A percentile compares a stretch with the other conserved stretches of the same genome.
phyloP scores from a whole-genome alignment of 78 protist genomes.

The Corallochytrium limacisporum region DNA sequence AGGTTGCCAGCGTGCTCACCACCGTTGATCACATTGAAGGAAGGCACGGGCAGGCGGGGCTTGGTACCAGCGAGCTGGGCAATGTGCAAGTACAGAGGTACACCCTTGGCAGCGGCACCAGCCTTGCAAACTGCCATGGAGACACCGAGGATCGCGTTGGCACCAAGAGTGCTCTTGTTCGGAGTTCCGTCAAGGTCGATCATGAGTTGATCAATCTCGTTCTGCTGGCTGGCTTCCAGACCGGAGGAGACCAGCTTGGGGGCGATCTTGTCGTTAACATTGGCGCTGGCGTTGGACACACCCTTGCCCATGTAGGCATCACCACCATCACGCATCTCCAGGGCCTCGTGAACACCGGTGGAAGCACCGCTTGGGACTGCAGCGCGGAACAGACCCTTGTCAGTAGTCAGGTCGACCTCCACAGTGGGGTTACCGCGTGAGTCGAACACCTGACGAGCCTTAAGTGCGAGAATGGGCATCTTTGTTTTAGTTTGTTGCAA shows the following conservation, averaged over 20 bases:
- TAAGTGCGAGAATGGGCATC: slow-evolving; percentile 31
- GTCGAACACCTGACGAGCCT: slow-evolving; percentile 84
- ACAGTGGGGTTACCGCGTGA: slow-evolving; percentile 93
- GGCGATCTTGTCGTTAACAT: slow-evolving; percentile 71
- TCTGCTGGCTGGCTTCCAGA: slow-evolving; percentile 54
- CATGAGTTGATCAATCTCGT: slow-evolving; percentile 76
- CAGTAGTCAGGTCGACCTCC: slow-evolving; percentile 70
- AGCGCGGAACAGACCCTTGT: slow-evolving; percentile 69
- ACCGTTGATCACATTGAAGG: slow-evolving; percentile 99
- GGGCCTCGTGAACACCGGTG: slow-evolving; percentile 97
- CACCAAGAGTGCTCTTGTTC: slow-evolving; percentile 92
- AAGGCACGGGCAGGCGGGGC: slow-evolving; percentile 78
- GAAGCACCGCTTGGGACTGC: slow-evolving; percentile 98
- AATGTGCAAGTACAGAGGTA: slow-evolving; percentile 88
- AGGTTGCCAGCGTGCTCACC: slow-evolving; percentile 97
- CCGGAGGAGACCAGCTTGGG: slow-evolving; percentile 70
- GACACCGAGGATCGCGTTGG: slow-evolving; percentile 96
- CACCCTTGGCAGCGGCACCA: slow-evolving; percentile 71
- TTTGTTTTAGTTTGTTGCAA: not conserved
- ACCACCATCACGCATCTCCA: slow-evolving; percentile 85
- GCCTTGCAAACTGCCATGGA: slow-evolving; percentile 95
- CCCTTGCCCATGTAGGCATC: slow-evolving; percentile 90
- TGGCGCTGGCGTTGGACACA: slow-evolving; percentile 63
- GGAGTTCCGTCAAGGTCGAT: slow-evolving; percentile 79
- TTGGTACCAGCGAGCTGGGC: slow-evolving; percentile 62